Conservation (phyloP, 257 asterid genomes). For the Penstemon newberryi region DNA sequence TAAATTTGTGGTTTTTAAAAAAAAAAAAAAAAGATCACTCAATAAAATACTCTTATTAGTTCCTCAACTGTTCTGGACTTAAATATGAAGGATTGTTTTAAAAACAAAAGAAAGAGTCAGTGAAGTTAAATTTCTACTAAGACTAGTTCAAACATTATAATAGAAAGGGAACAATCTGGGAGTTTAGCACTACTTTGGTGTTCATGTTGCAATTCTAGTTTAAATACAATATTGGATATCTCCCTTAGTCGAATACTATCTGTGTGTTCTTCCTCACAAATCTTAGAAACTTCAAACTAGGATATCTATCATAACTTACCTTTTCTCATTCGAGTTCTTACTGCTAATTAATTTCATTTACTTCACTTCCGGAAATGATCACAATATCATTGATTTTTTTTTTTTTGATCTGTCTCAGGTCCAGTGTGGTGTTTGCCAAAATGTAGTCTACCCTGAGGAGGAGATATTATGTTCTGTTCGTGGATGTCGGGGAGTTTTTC, state of each 20-base stretch:
- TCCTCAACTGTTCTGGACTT: background rate
- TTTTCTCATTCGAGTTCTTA: conserved; percentile 1
- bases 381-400: background rate
- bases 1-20: too few relatives aligned
- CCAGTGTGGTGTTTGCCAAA: conserved; percentile 68
- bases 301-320: background rate
- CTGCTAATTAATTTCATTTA: conserved; percentile 6
- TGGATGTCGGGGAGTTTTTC: conserved; percentile 63
- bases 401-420: conserved; percentile 45
- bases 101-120: background rate
- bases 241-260: background rate
- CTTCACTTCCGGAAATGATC: background rate
- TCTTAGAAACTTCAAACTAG: conserved; percentile 17
- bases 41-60: too few relatives aligned
- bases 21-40: too few relatives aligned
- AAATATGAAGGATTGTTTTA: background rate
- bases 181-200: background rate
- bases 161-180: background rate
- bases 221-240: conserved; percentile 1
- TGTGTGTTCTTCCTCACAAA: conserved; percentile 8
- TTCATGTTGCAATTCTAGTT: background rate
- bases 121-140: background rate
- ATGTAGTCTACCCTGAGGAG: conserved; percentile 49
- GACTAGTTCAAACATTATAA: background rate
- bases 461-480: conserved; percentile 60